Evolutionary conservation across 305 asterid species (phyloP).

Genomic region (Striga hermonthica): DNA sequence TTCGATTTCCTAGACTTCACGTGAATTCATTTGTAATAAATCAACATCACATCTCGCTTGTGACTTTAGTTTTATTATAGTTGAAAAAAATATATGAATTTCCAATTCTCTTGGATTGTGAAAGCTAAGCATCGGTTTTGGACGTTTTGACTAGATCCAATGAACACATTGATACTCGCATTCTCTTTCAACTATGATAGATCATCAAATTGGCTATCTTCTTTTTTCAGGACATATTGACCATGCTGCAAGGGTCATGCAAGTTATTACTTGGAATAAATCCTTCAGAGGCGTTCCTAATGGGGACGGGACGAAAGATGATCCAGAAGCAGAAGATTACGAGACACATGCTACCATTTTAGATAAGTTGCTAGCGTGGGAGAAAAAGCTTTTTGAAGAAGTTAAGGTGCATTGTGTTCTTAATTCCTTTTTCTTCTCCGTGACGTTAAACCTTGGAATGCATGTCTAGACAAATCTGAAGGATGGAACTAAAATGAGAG

Average conservation of each 20-base stretch:
- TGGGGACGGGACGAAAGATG: slow-evolving; percentile 58
- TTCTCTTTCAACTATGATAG: neutral
- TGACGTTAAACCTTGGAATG: neutral
- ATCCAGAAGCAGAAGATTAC: slow-evolving; percentile 51
- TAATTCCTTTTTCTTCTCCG: neutral
- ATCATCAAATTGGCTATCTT: slow-evolving; percentile 11
- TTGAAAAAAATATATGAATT: neutral
- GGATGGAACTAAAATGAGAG: no score
- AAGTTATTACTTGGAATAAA: slow-evolving; percentile 94
- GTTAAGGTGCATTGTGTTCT: slow-evolving; percentile 56
- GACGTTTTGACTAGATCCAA: slow-evolving; percentile 7
- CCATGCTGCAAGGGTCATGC: slow-evolving; percentile 96
- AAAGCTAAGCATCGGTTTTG: neutral
- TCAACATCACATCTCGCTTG: neutral
- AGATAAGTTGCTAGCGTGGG: slow-evolving; percentile 97
- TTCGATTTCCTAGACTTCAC: no score
- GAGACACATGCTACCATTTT: slow-evolving; percentile 97
- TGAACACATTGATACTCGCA: slow-evolving; percentile 10
- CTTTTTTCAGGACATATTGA: slow-evolving; percentile 79
- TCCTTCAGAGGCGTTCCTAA: slow-evolving; percentile 69
- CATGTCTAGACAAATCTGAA: neutral
- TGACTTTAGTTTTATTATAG: neutral
- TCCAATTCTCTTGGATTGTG: neutral
- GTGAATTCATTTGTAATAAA: neutral
- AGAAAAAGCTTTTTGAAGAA: slow-evolving; percentile 96